Evolutionary conservation across 1,139 yeast genomes (phyloP).

Genomic region (Pichia norvegensis): DNA sequence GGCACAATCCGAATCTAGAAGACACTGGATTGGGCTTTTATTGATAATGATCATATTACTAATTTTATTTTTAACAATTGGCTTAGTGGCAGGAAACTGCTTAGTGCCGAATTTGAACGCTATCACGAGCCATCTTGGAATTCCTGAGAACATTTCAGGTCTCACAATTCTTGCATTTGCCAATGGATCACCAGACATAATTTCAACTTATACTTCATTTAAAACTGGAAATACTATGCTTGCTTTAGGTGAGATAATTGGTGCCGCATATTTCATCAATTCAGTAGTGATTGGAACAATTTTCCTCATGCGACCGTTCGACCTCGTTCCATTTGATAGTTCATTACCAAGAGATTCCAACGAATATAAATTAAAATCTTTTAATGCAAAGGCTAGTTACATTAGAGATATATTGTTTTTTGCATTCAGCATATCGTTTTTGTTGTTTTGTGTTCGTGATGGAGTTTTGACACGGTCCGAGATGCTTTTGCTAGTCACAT

Average conservation of each 20-base stretch:
- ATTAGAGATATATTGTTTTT: constrained; percentile 52
- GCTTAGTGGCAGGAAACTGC: constrained; percentile 47
- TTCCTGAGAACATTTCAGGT: constrained; percentile 54
- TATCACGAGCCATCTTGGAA: constrained; percentile 37
- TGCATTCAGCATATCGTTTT: constrained; percentile 36
- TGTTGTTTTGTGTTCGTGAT: constrained; percentile 36
- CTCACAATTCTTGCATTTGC: constrained; percentile 53
- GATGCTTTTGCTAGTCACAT: constrained; percentile 40
- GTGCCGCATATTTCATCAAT: constrained; percentile 49
- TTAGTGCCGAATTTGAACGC: constrained; percentile 49
- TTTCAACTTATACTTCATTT: constrained; percentile 49
- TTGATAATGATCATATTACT: constrained; percentile 24
- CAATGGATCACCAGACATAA: constrained; percentile 53
- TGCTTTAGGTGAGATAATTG: constrained; percentile 50
- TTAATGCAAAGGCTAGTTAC: constrained; percentile 32
- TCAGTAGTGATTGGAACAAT: constrained; percentile 47
- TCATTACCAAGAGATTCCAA: constrained; percentile 6
- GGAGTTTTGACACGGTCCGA: constrained; percentile 40
- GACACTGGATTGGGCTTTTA: constrained; percentile 23
- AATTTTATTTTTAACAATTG: constrained; percentile 38
- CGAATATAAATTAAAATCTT: constrained; percentile 8
- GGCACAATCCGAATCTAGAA: constrained; percentile 11
- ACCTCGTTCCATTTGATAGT: constrained; percentile 25
- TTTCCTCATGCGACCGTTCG: constrained; percentile 43
- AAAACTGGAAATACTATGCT: constrained; percentile 38